Conservation (phyloP, 2,329 filamentous ascomycete genomes). For the Dryadomyces quercivorus region DNA sequence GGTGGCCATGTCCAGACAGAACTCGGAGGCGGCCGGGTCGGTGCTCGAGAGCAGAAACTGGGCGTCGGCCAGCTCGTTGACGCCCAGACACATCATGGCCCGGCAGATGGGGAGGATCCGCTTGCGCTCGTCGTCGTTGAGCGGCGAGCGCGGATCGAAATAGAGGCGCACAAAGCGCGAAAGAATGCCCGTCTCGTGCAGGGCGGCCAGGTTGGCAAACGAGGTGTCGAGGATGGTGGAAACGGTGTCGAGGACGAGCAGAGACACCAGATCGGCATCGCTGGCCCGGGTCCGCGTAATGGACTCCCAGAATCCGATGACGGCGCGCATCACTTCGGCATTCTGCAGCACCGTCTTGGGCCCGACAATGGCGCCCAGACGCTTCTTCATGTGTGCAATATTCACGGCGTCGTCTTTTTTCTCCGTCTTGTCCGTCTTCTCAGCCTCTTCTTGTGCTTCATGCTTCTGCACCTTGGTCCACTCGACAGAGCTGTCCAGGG, state of each 20-base stretch:
- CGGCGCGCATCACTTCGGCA: slow-evolving; percentile 48
- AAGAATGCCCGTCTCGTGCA: slow-evolving; percentile 62
- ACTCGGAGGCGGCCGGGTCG: slow-evolving; percentile 47
- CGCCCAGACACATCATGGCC: slow-evolving; percentile 59
- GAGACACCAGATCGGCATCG: slow-evolving; percentile 36
- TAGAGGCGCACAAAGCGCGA: slow-evolving; percentile 52
- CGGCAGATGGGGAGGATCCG: slow-evolving; percentile 56
- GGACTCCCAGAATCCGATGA: slow-evolving; percentile 52
- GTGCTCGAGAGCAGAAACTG: slow-evolving; percentile 53
- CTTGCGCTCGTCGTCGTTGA: slow-evolving; percentile 42
- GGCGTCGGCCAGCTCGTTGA: slow-evolving; percentile 71
- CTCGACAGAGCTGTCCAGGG: background rate
- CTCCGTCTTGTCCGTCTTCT: background rate
- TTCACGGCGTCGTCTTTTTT: background rate
- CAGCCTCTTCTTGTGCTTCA: background rate
- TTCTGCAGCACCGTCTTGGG: slow-evolving; percentile 42
- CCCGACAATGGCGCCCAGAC: slow-evolving; percentile 36
- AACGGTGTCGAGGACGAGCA: slow-evolving; percentile 55
- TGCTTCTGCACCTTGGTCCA: background rate
- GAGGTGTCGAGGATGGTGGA: slow-evolving; percentile 46
- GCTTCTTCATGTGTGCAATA: slow-evolving; percentile 18
- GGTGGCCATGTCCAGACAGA: slow-evolving; percentile 61
- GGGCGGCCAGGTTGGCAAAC: slow-evolving; percentile 54
- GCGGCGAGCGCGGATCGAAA: slow-evolving; percentile 37
- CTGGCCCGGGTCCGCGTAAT: slow-evolving; percentile 33